A percentile compares a stretch with the other conserved stretches of the same genome.
These are phyloP conservation scores for apple (Malus domestica) DNA, from an alignment of 306 rosid genomes.

Conservation along the genomic window DNA sequence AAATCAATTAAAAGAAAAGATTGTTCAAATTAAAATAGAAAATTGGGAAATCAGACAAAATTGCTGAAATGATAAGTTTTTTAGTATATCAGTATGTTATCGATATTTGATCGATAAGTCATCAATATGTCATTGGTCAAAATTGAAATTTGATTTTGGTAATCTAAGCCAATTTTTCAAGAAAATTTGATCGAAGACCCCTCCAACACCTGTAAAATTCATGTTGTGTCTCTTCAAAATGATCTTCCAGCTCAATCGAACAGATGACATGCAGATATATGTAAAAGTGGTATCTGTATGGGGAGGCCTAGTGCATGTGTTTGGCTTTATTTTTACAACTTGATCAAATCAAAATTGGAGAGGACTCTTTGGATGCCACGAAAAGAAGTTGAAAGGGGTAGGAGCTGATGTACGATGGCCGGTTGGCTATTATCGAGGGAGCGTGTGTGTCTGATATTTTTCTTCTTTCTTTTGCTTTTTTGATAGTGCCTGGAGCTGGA, in stretches of 20 bases:
- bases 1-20: not conserved
- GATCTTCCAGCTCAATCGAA: no score
- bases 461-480: slow-evolving; percentile 1
- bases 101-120: no score
- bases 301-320: slow-evolving; percentile 8
- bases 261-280: no score
- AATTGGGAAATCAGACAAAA: no score
- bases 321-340: slow-evolving; percentile 8
- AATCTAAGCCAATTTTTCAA: not conserved
- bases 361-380: slow-evolving; percentile 59
- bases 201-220: not conserved
- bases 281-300: not conserved
- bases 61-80: no score
- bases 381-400: slow-evolving; percentile 39
- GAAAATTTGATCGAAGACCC: not conserved
- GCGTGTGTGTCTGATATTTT: slow-evolving; percentile 26
- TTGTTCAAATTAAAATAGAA: not conserved
- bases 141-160: no score
- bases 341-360: not conserved
- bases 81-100: not conserved
- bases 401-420: not conserved
- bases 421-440: slow-evolving; percentile 50
- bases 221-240: not conserved
- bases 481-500: slow-evolving; percentile 48
- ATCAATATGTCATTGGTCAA: fast-evolving